Evolutionary conservation across 1,139 yeast species (phyloP).

Genomic region (Geotrichum siamense): DNA sequence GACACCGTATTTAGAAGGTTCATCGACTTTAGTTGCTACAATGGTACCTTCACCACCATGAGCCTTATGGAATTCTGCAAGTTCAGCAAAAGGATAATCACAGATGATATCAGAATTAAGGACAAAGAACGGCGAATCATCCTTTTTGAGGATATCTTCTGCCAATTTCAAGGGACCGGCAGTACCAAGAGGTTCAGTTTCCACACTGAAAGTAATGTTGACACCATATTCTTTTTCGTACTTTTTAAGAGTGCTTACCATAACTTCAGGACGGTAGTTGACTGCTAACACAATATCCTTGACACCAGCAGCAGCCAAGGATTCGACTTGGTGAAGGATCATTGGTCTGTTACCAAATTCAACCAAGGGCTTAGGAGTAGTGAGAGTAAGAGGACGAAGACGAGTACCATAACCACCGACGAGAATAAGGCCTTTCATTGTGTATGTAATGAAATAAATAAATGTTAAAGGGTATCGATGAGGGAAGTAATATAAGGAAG

Average conservation of each 20-base stretch:
- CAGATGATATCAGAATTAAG: conserved; percentile 98
- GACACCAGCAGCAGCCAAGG: conserved; percentile 96
- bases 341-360: conserved; percentile 96
- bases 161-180: conserved; percentile 99
- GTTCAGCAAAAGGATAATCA: conserved; percentile 93
- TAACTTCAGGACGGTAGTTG: conserved; percentile 98
- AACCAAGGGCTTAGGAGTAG: conserved; percentile 96
- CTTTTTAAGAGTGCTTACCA: conserved; percentile 90
- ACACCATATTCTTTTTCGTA: conserved; percentile 96
- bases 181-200: conserved; percentile 98
- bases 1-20: conserved; percentile 99
- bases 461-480: conserved; percentile 8
- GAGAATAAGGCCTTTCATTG: conserved; percentile 95
- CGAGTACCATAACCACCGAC: conserved; percentile 99
- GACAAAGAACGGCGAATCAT: conserved; percentile 93
- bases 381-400: conserved; percentile 95
- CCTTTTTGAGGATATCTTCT: conserved; percentile 87
- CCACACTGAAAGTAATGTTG: conserved; percentile 92
- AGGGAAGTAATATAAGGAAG: conserved; percentile 5
- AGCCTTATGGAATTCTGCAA: conserved; percentile 85
- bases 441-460: conserved; percentile 10
- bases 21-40: conserved; percentile 99
- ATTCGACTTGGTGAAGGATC: conserved; percentile 90
- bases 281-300: conserved; percentile 98
- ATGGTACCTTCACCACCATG: conserved; percentile 99